A percentile compares a stretch with the other conserved stretches of the same genome.
Conservation (phyloP, 805 yeast genomes). For the Candida corydali region DNA sequence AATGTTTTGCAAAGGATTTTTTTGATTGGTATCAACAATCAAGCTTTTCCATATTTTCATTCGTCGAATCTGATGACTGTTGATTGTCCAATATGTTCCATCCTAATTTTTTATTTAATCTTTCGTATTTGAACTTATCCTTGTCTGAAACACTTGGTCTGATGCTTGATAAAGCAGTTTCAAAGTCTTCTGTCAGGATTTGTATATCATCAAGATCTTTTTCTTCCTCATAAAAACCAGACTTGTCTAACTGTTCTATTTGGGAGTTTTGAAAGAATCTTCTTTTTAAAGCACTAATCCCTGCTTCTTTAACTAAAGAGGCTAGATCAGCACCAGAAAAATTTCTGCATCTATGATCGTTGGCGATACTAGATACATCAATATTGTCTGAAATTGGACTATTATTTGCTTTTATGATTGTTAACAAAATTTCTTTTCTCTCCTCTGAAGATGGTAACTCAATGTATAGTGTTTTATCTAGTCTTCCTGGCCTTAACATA, state of each 20-base stretch:
- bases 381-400: conserved; percentile 72
- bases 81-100: conserved; percentile 47
- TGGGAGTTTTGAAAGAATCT: conserved; percentile 51
- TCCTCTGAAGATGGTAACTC: conserved; percentile 82
- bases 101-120: conserved; percentile 68
- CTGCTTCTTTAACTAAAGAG: conserved; percentile 90
- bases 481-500: conserved; percentile 94
- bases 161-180: conserved; percentile 64
- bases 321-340: conserved; percentile 96
- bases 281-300: conserved; percentile 78
- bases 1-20: too few species aligned
- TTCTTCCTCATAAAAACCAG: conserved; percentile 32
- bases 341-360: conserved; percentile 77
- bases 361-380: conserved; percentile 57
- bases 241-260: conserved; percentile 34
- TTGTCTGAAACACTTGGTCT: conserved; percentile 88
- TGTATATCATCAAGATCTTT: conserved; percentile 33
- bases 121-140: conserved; percentile 75
- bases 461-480: conserved; percentile 88
- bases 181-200: conserved; percentile 68
- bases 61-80: too few species aligned
- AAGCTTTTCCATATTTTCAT: too few species aligned
- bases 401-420: conserved; percentile 64
- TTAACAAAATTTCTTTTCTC: conserved; percentile 74
- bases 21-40: too few species aligned